Evolutionary conservation across 2,329 filamentous ascomycete genomes (phyloP).

Genomic region (Microcera coccophila): DNA sequence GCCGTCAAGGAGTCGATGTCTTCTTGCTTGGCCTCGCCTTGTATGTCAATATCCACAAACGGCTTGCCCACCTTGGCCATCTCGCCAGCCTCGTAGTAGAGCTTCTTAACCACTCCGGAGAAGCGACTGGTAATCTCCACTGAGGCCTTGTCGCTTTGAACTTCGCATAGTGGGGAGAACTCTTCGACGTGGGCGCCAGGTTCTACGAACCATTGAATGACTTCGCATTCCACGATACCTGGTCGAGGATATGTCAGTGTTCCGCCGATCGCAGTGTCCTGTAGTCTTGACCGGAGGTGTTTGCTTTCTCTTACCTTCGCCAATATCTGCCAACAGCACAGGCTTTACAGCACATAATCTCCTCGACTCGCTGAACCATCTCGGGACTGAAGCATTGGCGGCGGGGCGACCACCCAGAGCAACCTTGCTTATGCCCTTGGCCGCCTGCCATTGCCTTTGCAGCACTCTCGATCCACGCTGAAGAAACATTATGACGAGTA

Average conservation of each 20-base stretch:
- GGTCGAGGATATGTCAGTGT: slow-evolving; percentile 4
- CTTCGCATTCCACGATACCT: slow-evolving; percentile 98
- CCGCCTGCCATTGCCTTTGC: slow-evolving; percentile 49
- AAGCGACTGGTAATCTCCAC: slow-evolving; percentile 94
- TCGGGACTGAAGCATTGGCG: slow-evolving; percentile 30
- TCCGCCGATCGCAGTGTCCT: too few species aligned
- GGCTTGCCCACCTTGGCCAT: slow-evolving; percentile 95
- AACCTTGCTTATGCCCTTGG: slow-evolving; percentile 37
- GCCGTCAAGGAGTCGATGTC: slow-evolving; percentile 34
- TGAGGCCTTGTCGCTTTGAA: slow-evolving; percentile 93
- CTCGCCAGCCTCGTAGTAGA: slow-evolving; percentile 92
- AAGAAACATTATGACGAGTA: slow-evolving; percentile 48
- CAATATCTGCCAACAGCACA: slow-evolving; percentile 79
- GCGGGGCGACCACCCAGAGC: slow-evolving; percentile 26
- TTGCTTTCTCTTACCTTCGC: slow-evolving; percentile 62
- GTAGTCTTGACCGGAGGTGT: too few species aligned
- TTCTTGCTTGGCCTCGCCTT: slow-evolving; percentile 61
- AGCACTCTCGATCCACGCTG: slow-evolving; percentile 49
- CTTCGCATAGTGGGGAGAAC: slow-evolving; percentile 96
- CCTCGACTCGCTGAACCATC: slow-evolving; percentile 51
- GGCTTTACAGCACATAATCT: slow-evolving; percentile 63
- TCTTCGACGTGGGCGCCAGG: slow-evolving; percentile 94
- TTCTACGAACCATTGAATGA: slow-evolving; percentile 99
- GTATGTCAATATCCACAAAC: slow-evolving; percentile 91
- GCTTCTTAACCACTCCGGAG: slow-evolving; percentile 89